Evolutionary conservation across 2,329 filamentous ascomycete species (phyloP).

Genomic region (Ascocoryne sarcoides): DNA sequence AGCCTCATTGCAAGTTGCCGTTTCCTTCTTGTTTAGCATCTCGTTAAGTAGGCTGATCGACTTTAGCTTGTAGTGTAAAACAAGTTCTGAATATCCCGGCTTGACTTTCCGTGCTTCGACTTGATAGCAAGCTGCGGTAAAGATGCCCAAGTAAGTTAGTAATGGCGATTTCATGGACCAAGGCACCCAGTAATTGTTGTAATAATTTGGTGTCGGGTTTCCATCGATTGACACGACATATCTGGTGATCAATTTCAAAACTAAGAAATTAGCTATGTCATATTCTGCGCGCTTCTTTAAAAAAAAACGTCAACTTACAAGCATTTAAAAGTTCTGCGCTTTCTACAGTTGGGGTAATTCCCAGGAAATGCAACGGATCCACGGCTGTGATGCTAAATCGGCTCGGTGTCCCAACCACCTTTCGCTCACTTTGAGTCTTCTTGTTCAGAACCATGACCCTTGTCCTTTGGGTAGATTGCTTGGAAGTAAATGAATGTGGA

Average conservation of each 20-base stretch:
- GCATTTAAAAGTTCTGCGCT: slow-evolving; percentile 41
- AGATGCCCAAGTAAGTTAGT: slow-evolving; percentile 40
- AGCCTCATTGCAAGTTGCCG: slow-evolving; percentile 36
- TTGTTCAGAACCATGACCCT: not conserved
- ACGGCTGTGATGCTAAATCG: slow-evolving; percentile 23
- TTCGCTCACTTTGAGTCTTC: not conserved
- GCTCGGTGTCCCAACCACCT: not conserved
- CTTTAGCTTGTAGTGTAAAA: slow-evolving; percentile 22
- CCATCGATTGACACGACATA: slow-evolving; percentile 44
- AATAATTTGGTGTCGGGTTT: slow-evolving; percentile 38
- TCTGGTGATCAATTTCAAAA: slow-evolving; percentile 39
- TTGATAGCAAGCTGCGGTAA: slow-evolving; percentile 43
- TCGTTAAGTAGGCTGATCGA: slow-evolving; percentile 38
- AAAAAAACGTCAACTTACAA: slow-evolving; percentile 31
- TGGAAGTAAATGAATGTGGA: not conserved
- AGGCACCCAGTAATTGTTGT: slow-evolving; percentile 36
- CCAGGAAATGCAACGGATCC: slow-evolving; percentile 34
- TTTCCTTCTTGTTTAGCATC: slow-evolving; percentile 32
- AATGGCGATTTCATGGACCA: slow-evolving; percentile 41
- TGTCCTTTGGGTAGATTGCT: not conserved
- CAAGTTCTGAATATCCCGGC: slow-evolving; percentile 7
- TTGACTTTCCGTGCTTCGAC: slow-evolving; percentile 40
- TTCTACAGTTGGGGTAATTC: slow-evolving; percentile 34
- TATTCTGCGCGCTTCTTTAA: too few relatives aligned
- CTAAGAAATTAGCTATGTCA: slow-evolving; percentile 28